Evolutionary conservation across 2,329 filamentous ascomycete genomes (phyloP).

Genomic region (Phoma sp.): DNA sequence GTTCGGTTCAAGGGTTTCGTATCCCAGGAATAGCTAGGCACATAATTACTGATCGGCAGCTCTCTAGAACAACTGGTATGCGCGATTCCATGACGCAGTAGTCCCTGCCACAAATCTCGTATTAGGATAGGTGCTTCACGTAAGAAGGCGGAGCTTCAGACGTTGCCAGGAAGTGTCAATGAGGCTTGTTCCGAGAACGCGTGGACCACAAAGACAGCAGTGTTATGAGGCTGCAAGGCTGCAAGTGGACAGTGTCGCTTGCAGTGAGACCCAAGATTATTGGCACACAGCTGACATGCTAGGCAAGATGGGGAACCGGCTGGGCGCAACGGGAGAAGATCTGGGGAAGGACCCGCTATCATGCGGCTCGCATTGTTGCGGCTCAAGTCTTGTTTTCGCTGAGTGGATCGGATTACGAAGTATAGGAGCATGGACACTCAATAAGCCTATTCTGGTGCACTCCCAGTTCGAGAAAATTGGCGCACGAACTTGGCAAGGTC

Average conservation of each 20-base stretch:
- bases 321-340: slow-evolving; percentile 16
- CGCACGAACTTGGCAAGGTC: slow-evolving; percentile 33
- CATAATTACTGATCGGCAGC: slow-evolving; percentile 36
- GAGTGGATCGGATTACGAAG: slow-evolving; percentile 27
- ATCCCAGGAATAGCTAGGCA: slow-evolving; percentile 32
- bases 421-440: slow-evolving; percentile 29
- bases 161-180: slow-evolving; percentile 34
- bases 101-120: slow-evolving; percentile 39
- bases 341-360: slow-evolving; percentile 17
- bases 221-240: slow-evolving; percentile 35
- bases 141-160: slow-evolving; percentile 41
- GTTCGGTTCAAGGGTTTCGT: slow-evolving; percentile 33
- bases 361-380: slow-evolving; percentile 32
- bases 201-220: slow-evolving; percentile 30
- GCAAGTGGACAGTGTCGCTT: slow-evolving; percentile 17
- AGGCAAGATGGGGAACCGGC: slow-evolving; percentile 19
- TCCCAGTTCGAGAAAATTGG: slow-evolving; percentile 32
- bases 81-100: slow-evolving; percentile 28
- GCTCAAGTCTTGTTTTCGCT: slow-evolving; percentile 37
- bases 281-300: slow-evolving; percentile 31
- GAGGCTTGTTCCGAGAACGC: slow-evolving; percentile 25
- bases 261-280: slow-evolving; percentile 27
- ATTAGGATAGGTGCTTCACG: slow-evolving; percentile 34
- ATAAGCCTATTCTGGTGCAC: slow-evolving; percentile 36
- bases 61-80: slow-evolving; percentile 33